Evolutionary conservation across 371 early-diverging fungal genomes (phyloP).

Genomic region (Haplosporangium sp.): DNA sequence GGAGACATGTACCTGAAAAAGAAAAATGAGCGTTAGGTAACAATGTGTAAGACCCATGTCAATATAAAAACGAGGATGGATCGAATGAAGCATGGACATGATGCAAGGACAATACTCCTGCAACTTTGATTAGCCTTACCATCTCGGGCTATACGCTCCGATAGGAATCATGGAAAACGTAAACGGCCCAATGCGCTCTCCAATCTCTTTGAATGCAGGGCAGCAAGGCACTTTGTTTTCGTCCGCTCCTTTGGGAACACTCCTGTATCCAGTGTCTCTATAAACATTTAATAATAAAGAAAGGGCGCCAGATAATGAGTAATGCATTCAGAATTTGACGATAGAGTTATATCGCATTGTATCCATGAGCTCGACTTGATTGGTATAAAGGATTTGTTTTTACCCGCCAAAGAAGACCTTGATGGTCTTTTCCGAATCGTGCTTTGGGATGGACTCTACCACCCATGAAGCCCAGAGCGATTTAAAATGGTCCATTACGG

Average conservation of each 20-base stretch:
- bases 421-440: conserved; percentile 24
- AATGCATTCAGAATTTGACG: too few species aligned
- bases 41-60: background rate
- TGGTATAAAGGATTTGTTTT: background rate
- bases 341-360: too few species aligned
- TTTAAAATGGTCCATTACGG: conserved; percentile 69
- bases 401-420: conserved; percentile 79
- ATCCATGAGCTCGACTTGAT: background rate
- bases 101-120: too few species aligned
- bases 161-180: conserved; percentile 84
- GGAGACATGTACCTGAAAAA: conserved; percentile 66
- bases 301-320: background rate
- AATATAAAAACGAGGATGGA: background rate
- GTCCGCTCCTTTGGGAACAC: conserved; percentile 58
- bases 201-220: conserved; percentile 86
- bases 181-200: conserved; percentile 74
- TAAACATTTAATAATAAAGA: conserved; percentile 8
- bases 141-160: conserved; percentile 84
- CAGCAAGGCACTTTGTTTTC: conserved; percentile 69
- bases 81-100: too few species aligned
- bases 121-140: conserved; percentile 15
- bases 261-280: conserved; percentile 82
- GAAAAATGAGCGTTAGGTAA: background rate
- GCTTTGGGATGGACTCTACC: conserved; percentile 56
- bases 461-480: conserved; percentile 85